These are phyloP conservation scores for Cutaneotrichosporon sp. DNA, from an alignment of 1,284 basidiomycete genomes.

Conservation along the genomic window DNA sequence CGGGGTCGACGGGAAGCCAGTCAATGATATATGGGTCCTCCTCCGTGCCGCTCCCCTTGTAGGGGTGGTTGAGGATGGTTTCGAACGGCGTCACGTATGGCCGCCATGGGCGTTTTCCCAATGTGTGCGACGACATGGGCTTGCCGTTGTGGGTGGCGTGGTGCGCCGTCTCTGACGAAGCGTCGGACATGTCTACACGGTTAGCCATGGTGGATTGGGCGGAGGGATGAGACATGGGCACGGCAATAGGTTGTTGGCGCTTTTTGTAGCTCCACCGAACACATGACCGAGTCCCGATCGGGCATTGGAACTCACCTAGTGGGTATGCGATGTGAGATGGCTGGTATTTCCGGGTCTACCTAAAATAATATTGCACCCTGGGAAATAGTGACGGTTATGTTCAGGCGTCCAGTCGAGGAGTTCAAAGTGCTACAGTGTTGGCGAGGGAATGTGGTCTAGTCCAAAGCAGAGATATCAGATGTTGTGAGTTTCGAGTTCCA, in stretches of 20 bases:
- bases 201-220: background rate
- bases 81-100: constrained; percentile 43
- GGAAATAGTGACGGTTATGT: no score
- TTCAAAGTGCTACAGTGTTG: no score
- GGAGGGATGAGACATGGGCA: background rate
- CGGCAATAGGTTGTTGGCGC: no score
- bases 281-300: background rate
- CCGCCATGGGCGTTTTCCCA: constrained; percentile 36
- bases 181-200: constrained; percentile 3
- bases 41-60: constrained; percentile 46
- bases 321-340: no score
- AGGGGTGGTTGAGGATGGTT: constrained; percentile 40
- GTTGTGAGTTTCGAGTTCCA: no score
- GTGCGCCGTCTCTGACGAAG: background rate
- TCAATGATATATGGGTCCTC: constrained; percentile 48
- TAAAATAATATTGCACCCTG: no score
- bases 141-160: background rate
- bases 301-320: background rate
- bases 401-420: no score
- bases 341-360: no score
- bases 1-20: constrained; percentile 34
- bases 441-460: no score
- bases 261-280: no score
- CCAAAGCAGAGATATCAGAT: no score
- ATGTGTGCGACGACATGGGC: constrained; percentile 14